Evolutionary conservation across 169 alveolate genomes (phyloP).

Genomic region (Cryptosporidium ryanae): DNA sequence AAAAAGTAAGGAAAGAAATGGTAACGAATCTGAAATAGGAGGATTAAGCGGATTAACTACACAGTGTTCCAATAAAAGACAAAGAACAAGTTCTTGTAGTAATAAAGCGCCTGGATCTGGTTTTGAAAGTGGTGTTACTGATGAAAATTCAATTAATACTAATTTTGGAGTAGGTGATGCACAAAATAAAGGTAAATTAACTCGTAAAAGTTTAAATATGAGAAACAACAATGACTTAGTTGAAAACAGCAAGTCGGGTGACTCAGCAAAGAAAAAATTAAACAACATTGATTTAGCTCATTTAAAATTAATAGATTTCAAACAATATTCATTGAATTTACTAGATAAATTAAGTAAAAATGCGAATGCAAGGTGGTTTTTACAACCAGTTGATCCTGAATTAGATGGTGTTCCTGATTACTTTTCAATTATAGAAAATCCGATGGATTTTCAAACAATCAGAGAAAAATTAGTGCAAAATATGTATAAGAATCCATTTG

Average conservation of each 20-base stretch:
- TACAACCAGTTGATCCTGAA: slow-evolving; percentile 92
- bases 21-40: slow-evolving; percentile 3
- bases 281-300: not conserved
- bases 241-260: not conserved
- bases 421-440: slow-evolving; percentile 79
- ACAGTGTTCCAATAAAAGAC: slow-evolving; percentile 19
- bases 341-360: slow-evolving; percentile 79
- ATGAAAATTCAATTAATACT: not conserved
- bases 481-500: slow-evolving; percentile 87
- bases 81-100: slow-evolving; percentile 4
- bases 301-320: slow-evolving; percentile 39
- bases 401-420: slow-evolving; percentile 89
- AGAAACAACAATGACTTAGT: not conserved
- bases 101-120: slow-evolving; percentile 1
- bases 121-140: slow-evolving; percentile 13
- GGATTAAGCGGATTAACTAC: not conserved
- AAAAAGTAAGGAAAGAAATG: slow-evolving; percentile 1
- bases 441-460: slow-evolving; percentile 85
- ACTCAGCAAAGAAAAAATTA: not conserved
- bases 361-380: slow-evolving; percentile 84
- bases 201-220: slow-evolving; percentile 11
- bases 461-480: slow-evolving; percentile 80
- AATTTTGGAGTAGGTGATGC: slow-evolving; percentile 11
- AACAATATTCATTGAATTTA: slow-evolving; percentile 32
- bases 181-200: slow-evolving; percentile 37